Evolutionary conservation across 2,329 filamentous ascomycete genomes (phyloP), one percentile per base, ranked within the genome.

Genomic region (Volutella citrinella): DNA sequence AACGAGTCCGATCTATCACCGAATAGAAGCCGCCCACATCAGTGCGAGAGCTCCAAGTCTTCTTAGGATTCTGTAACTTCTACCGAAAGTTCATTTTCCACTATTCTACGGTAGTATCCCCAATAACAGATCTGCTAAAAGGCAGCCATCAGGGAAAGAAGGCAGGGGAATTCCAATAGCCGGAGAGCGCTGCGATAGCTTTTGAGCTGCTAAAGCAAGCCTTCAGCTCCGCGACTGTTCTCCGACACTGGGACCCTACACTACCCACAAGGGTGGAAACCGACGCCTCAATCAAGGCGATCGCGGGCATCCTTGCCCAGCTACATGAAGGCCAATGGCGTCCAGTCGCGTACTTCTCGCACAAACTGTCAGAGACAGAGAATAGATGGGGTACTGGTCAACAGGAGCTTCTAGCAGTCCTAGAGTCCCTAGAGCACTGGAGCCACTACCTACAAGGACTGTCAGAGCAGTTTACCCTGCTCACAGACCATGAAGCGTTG

Each of bases 41-140:
- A 19, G 29, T 32, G 20, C 22, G 24, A 23, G 29, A 32, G 16
- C n/a, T 23, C 29, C 29, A 32, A 32, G 29, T 20, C 7, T 32
- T 32, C 19, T 32, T 32, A 15, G n/a, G n/a, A n/a, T n/a, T n/a
- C n/a, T n/a, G n/a, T n/a, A n/a, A n/a, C n/a, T n/a, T n/a, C n/a
- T n/a, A 30, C 28, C 14, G 29, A 32, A 19, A 20, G 24, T 32
- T 32, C 29, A 32, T 32, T 20, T 22, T 15, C 15, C 19, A 14
- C 22, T 32, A 22, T 32, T 32, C 19, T 22, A 19, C 19, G 19
- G 24, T 32, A 19, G 29, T 32, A 32, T 16, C 17, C 18, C 30
- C 22, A 18, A 16, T 33, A 6, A 15, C 26, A 14, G 30, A 18
- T 16, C 22, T 33, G n/a, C n/a, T n/a, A n/a, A n/a, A n/a, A n/a